phyloP scores from a whole-genome alignment of 179 eudicot species.

The Corrigiola litoralis region DNA sequence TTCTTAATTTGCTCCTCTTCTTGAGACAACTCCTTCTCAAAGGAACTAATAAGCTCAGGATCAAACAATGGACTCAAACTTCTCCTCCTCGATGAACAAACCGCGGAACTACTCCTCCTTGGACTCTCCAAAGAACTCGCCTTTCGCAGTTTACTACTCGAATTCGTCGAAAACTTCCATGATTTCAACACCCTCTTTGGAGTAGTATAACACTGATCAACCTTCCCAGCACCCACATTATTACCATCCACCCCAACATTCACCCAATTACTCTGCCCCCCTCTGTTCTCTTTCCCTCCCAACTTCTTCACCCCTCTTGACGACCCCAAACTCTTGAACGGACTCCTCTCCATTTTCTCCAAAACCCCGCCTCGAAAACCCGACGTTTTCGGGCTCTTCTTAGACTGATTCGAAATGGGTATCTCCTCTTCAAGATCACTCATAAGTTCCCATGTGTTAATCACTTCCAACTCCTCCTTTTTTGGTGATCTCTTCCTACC shows the following conservation, averaged over 20 bases:
- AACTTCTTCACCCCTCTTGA: conserved; percentile 40
- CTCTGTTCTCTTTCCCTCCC: conserved; percentile 62
- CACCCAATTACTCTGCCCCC: conserved; percentile 11
- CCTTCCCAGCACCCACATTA: background rate
- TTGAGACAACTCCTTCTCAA: conserved; percentile 34
- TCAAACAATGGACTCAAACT: conserved; percentile 37
- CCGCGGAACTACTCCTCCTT: conserved; percentile 33
- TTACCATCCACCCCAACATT: conserved; percentile 7
- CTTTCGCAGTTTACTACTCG: conserved; percentile 33
- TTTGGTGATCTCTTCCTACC: conserved; percentile 31
- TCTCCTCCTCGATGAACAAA: conserved; percentile 24
- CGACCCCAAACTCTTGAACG: conserved; percentile 51
- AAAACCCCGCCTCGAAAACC: conserved; percentile 29
- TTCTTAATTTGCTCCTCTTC: conserved; percentile 36
- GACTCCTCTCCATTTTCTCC: conserved; percentile 39
- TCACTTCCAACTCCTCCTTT: conserved; percentile 47
- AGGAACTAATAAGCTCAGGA: conserved; percentile 28
- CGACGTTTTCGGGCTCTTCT: conserved; percentile 43
- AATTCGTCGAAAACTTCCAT: conserved; percentile 28
- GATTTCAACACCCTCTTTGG: conserved; percentile 42
- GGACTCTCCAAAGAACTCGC: conserved; percentile 30
- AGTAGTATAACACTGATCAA: conserved; percentile 14
- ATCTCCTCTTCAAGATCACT: conserved; percentile 64
- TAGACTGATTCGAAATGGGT: conserved; percentile 23
- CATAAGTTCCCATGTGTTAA: conserved; percentile 86